phyloP scores from a whole-genome alignment of 2,329 filamentous ascomycete genomes.

The Aspergillus neotritici region DNA sequence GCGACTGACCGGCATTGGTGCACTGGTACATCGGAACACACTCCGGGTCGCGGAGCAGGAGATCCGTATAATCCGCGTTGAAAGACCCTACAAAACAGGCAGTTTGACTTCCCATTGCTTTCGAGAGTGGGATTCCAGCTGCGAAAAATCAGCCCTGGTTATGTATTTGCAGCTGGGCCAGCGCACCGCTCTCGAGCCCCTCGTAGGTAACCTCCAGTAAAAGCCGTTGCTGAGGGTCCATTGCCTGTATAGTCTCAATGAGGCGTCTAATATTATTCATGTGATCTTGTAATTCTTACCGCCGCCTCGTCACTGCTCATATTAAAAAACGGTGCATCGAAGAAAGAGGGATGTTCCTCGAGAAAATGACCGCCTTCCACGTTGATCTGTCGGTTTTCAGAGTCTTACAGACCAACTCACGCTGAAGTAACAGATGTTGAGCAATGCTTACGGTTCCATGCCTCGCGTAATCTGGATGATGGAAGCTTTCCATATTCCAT shows the following conservation, averaged over 20 bases:
- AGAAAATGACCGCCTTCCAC: constrained; percentile 24
- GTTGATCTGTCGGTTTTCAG: constrained; percentile 14
- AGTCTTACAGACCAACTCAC: not conserved
- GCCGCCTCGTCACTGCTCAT: constrained; percentile 27
- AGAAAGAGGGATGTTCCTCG: constrained; percentile 20
- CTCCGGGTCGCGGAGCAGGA: constrained; percentile 26
- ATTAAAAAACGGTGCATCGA: constrained; percentile 34
- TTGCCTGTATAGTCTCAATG: constrained; percentile 11
- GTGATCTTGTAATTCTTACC: constrained; percentile 8
- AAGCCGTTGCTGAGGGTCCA: constrained; percentile 29
- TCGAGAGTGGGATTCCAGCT: constrained; percentile 25
- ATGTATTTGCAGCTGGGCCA: not conserved
- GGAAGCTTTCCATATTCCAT: constrained; percentile 21
- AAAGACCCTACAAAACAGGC: constrained; percentile 27
- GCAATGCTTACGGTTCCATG: constrained; percentile 19
- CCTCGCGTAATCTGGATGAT: constrained; percentile 20
- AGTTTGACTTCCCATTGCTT: constrained; percentile 22
- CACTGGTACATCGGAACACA: constrained; percentile 22
- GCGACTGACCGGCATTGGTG: constrained; percentile 23
- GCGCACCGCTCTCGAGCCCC: constrained; percentile 25
- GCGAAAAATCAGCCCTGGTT: not conserved
- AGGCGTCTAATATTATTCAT: not conserved
- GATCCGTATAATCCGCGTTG: constrained; percentile 26
- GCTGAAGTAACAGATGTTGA: not conserved
- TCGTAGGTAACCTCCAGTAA: constrained; percentile 28